Percentiles rank a stretch among this genome's conserved stretches.
Evolutionary conservation across 345 rosid species (phyloP).

Genomic region (Noccaea bulbosa): DNA sequence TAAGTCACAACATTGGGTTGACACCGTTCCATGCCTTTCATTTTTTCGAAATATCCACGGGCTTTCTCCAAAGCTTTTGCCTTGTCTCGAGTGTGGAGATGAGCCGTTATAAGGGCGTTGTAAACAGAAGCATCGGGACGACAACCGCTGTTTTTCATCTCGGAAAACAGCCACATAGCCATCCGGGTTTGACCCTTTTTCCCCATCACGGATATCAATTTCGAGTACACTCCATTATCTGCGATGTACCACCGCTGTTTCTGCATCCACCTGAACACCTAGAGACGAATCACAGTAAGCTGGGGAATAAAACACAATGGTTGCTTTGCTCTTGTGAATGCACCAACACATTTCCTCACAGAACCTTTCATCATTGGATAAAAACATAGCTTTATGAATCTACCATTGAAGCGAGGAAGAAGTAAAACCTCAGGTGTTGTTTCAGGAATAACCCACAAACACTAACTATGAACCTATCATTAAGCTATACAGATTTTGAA

Average conservation of each 20-base stretch:
- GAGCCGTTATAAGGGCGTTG: conserved; percentile 86
- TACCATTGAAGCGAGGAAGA: background rate
- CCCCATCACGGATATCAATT: conserved; percentile 82
- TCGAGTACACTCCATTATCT: conserved; percentile 85
- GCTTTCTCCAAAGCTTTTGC: conserved; percentile 81
- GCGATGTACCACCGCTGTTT: conserved; percentile 89
- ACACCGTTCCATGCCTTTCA: conserved; percentile 80
- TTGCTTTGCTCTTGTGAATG: background rate
- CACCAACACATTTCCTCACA: background rate
- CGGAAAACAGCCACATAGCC: conserved; percentile 99
- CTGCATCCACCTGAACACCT: conserved; percentile 99
- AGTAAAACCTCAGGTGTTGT: background rate
- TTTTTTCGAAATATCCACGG: conserved; percentile 73
- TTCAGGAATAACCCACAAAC: background rate
- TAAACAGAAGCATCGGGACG: conserved; percentile 90
- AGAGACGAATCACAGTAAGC: conserved; percentile 23
- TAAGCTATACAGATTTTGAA: background rate
- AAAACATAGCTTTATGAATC: background rate
- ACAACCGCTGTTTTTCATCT: conserved; percentile 96
- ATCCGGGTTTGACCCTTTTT: conserved; percentile 84
- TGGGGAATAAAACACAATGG: background rate
- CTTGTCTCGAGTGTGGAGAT: conserved; percentile 82
- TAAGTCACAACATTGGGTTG: conserved; percentile 88
- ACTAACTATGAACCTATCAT: background rate
- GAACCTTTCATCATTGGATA: background rate